Evolutionary conservation across 2,329 filamentous ascomycete genomes (phyloP).

Genomic region (Clonostachys byssicola): DNA sequence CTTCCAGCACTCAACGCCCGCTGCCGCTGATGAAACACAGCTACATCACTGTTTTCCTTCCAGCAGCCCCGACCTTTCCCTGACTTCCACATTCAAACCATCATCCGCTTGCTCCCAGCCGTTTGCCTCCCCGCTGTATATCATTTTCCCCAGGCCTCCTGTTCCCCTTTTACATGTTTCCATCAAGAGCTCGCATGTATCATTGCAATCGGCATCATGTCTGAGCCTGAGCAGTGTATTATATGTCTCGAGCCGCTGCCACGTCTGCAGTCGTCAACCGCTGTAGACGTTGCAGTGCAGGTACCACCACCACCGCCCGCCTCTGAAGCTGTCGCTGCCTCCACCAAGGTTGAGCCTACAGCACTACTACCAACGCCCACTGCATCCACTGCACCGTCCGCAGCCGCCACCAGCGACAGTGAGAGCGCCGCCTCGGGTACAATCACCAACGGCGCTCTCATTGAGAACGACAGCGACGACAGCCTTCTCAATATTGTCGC

Average conservation of each 20-base stretch:
- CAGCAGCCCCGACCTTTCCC: neutral
- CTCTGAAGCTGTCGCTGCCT: slow-evolving; percentile 12
- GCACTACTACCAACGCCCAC: slow-evolving; percentile 2
- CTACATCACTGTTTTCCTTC: neutral
- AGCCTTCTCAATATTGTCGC: slow-evolving; percentile 45
- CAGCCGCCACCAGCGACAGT: neutral
- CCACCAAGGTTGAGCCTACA: slow-evolving; percentile 8
- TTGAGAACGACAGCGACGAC: slow-evolving; percentile 15
- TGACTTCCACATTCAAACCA: neutral
- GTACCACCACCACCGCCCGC: slow-evolving; percentile 9
- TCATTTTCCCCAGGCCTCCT: too few relatives aligned
- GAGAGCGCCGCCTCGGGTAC: neutral
- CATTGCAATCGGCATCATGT: slow-evolving; percentile 38
- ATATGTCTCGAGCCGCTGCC: slow-evolving; percentile 62
- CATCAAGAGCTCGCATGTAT: slow-evolving; percentile 26
- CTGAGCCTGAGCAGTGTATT: slow-evolving; percentile 62
- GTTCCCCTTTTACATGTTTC: slow-evolving; percentile 38
- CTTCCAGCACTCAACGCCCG: too few relatives aligned
- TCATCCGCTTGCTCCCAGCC: neutral
- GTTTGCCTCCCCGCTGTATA: too few relatives aligned
- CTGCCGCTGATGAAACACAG: neutral
- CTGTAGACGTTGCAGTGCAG: slow-evolving; percentile 5
- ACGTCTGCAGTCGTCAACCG: slow-evolving; percentile 21
- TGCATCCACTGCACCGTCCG: neutral
- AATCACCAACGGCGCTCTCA: neutral